Evolutionary conservation across 2,329 filamentous ascomycete species (phyloP).

Genomic region (Beauveria scarabaeidicola): DNA sequence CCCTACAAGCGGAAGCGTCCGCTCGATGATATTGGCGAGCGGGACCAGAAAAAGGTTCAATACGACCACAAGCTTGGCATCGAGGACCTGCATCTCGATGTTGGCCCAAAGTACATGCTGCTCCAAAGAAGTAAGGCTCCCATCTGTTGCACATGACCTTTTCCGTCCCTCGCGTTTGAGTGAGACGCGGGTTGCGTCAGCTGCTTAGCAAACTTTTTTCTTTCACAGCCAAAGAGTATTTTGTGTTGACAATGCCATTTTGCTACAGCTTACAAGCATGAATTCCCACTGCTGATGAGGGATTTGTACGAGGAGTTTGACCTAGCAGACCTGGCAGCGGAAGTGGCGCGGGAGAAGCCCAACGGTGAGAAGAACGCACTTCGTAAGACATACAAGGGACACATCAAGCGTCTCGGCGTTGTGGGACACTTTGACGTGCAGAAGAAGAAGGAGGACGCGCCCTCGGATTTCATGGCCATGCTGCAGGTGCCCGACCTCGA

Average conservation of each 20-base stretch:
- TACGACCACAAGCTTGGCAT: constrained; percentile 54
- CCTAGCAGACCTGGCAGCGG: constrained; percentile 47
- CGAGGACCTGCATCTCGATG: constrained; percentile 56
- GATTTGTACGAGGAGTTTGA: constrained; percentile 54
- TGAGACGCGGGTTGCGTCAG: constrained; percentile 17
- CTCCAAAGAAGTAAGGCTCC: constrained; percentile 59
- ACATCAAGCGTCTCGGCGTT: constrained; percentile 56
- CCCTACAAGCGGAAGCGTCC: constrained; percentile 55
- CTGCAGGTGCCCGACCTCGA: constrained; percentile 44
- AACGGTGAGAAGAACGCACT: constrained; percentile 60
- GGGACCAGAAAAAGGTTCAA: constrained; percentile 53
- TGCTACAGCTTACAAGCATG: constrained; percentile 35
- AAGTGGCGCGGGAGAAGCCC: constrained; percentile 54
- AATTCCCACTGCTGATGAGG: constrained; percentile 40
- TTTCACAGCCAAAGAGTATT: constrained; percentile 16
- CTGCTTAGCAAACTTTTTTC: constrained; percentile 17
- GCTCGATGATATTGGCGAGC: constrained; percentile 46
- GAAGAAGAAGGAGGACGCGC: constrained; percentile 45
- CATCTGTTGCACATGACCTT: constrained; percentile 21
- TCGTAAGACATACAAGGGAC: constrained; percentile 60
- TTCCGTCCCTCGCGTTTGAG: constrained; percentile 13
- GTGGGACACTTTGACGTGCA: constrained; percentile 51
- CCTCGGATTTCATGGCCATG: constrained; percentile 45
- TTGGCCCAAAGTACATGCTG: constrained; percentile 59
- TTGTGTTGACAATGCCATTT: constrained; percentile 7